These are phyloP conservation scores for Vitis cinerea DNA, from an alignment of 164 flowering plant genomes.

Conservation along the genomic window DNA sequence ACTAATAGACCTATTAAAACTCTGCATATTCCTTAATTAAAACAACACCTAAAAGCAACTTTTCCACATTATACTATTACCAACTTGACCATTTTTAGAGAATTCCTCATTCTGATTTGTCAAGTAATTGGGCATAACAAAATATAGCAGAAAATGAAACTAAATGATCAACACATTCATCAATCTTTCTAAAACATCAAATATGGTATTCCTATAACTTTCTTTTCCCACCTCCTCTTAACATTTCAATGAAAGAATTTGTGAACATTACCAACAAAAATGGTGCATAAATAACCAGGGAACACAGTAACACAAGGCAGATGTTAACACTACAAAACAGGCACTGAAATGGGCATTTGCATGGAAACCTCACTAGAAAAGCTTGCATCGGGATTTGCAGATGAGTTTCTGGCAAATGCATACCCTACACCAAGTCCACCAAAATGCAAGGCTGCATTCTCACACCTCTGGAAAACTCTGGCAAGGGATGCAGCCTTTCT, in stretches of 20 bases:
- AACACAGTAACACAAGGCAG: conserved; percentile 10
- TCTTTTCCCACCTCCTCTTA: conserved; percentile 8
- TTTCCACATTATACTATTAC: no score
- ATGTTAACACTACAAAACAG: conserved; percentile 51
- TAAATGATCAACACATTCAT: conserved; percentile 8
- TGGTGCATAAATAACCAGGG: conserved; percentile 19
- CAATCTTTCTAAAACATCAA: conserved; percentile 5
- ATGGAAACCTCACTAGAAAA: conserved; percentile 53
- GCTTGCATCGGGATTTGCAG: conserved; percentile 44
- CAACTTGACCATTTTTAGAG: background rate
- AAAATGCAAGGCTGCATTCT: conserved; percentile 50
- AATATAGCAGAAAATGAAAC: background rate
- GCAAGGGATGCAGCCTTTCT: conserved; percentile 96
- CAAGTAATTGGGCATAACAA: background rate
- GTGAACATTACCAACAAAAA: conserved; percentile 30
- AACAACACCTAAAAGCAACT: no score
- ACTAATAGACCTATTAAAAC: no score
- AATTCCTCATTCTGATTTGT: background rate
- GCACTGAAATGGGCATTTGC: conserved; percentile 63
- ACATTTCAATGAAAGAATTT: conserved; percentile 54
- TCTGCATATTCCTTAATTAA: no score
- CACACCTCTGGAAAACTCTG: conserved; percentile 77
- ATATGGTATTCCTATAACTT: conserved; percentile 27
- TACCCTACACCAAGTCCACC: conserved; percentile 59
- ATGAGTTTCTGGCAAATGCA: conserved; percentile 46